Base-by-base conservation (phyloP, 805 yeast species). In the Saccharomycopsis sp. region DNA sequence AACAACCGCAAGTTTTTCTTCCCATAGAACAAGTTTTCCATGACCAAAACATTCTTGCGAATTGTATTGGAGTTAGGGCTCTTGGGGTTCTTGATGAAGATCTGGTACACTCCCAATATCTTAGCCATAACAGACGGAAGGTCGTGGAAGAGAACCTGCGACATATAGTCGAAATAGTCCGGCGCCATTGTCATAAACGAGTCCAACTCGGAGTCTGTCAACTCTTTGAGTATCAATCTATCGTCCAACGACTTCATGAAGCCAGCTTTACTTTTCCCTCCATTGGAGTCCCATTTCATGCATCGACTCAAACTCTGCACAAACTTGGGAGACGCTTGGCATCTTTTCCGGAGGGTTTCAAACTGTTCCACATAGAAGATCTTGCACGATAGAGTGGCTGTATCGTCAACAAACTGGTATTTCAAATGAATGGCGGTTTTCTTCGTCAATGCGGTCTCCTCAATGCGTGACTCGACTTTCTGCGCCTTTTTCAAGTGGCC, bases 111-210 rank as follows among this genome's bases (percentile, higher is more conserved):
- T 0, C 99, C 99, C 73, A 90, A 91, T 40, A 94, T 86, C 71
- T 94, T 94, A 1, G 97, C 97, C 57, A 94, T 75, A 2, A 94
- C 96, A 0, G 97, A 92, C 0, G 97, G 97, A 63, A 95, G 77
- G 54, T 92, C 96, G 70, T 94, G 97, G 73, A 91, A 94, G 68
- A 91, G 79, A 0, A 96, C 95, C 70, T 94, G 97, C 2, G 96
- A 85, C 84, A 91, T 90, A 70, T 92, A 94, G 71, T 89, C 95
- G 74, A 94, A 94, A 71, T 94, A 94, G 63, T 91, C 89, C 3
- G 98, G 98, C 0, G 99, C 97, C 75, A 95, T 90, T 59, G 87
- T 88, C 29, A 91, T 87, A 75, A 94, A 94, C 14, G 97, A 89
- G 63, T 94, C 98, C 57, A 92, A 75, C 70, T 94, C 99, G 1